Base-by-base conservation (phyloP, 1,284 basidiomycete genomes). In the Wallemia hederae region DNA sequence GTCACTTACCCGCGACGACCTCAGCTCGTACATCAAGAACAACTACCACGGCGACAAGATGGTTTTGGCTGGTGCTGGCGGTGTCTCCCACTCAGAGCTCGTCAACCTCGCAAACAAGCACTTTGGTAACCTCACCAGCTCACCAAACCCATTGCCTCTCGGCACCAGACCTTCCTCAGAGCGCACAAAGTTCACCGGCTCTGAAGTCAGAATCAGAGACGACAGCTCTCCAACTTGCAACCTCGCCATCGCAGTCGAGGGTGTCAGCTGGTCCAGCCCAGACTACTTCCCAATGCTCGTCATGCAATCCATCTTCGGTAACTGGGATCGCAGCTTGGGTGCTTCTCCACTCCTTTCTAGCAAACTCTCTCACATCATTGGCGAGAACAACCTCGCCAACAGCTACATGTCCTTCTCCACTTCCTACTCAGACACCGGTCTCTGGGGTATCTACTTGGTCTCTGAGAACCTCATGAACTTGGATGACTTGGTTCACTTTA, bases 261-360 rank as follows among this genome's bases (percentile, higher is more conserved):
- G 94, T 72, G 91, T 94, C 63, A 82, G 88, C 74, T 97, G 92
- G 92, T 85, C 82, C 68, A 89, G 85, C 31, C 91, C 91, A 59
- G 94, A 99, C 75, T 97, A 97, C 78, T 98, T 88, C 82, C 87
- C 91, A 64, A 94, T 98, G 90, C 82, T 97, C 72, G 91, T 91
- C 69, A 88, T 97, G 81, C 89, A 96, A 74, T 83, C 80, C 69
- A 90, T 98, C 75, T 85, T 98, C 73, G 92, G 92, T 66, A 99
- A 97, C 80, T 99, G 94, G 94, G 94, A 99, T 72, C 84, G 94
- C 68, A 87, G 85, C 62, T 81, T 98, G 67, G 92, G 92, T 66
- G 81, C 89, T 58, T 83, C 86, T 14, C 79, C 89, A 34, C 77
- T 96, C 62, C 81, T 94, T 66, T 89, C 85, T 64, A 94, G 89